These are phyloP conservation scores for Penicillium malachiteum DNA, from an alignment of 495 filamentous ascomycete genomes.

Conservation along the genomic window DNA sequence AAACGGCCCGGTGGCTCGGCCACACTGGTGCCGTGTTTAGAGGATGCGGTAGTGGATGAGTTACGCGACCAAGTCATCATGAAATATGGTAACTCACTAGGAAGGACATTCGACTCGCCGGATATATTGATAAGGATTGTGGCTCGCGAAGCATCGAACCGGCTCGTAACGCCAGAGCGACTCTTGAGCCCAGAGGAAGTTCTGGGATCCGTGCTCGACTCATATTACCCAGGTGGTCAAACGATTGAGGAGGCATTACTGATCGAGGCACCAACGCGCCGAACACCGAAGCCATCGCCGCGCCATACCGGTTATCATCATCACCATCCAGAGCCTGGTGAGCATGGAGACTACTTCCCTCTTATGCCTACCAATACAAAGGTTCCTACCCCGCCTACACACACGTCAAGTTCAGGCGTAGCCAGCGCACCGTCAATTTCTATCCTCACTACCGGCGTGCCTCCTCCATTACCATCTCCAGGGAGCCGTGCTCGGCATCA, in stretches of 20 bases:
- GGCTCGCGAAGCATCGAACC: constrained; percentile 45
- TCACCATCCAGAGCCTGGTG: constrained; percentile 61
- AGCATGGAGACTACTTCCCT: constrained; percentile 87
- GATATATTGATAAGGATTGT: constrained; percentile 72
- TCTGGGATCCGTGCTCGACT: constrained; percentile 74
- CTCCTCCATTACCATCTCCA: constrained; percentile 83
- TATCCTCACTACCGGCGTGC: constrained; percentile 73
- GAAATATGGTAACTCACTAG: constrained; percentile 92
- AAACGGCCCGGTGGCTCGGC: constrained; percentile 80
- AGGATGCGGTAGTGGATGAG: constrained; percentile 93
- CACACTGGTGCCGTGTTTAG: constrained; percentile 78
- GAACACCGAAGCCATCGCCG: constrained; percentile 83
- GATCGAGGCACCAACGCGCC: constrained; percentile 80
- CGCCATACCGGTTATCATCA: constrained; percentile 56
- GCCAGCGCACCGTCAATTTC: constrained; percentile 61
- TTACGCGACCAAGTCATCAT: constrained; percentile 86
- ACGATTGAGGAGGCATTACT: constrained; percentile 85
- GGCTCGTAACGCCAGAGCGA: constrained; percentile 58
- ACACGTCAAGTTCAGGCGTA: constrained; percentile 35
- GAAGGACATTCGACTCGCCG: constrained; percentile 82
- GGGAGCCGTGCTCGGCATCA: constrained; percentile 55
- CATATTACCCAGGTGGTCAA: constrained; percentile 87
- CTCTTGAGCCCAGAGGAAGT: constrained; percentile 81
- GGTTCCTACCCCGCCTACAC: constrained; percentile 35
- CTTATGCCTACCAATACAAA: constrained; percentile 63